Base-by-base conservation (phyloP, 768 basidiomycete species). In the Fomitopsis serialis region DNA sequence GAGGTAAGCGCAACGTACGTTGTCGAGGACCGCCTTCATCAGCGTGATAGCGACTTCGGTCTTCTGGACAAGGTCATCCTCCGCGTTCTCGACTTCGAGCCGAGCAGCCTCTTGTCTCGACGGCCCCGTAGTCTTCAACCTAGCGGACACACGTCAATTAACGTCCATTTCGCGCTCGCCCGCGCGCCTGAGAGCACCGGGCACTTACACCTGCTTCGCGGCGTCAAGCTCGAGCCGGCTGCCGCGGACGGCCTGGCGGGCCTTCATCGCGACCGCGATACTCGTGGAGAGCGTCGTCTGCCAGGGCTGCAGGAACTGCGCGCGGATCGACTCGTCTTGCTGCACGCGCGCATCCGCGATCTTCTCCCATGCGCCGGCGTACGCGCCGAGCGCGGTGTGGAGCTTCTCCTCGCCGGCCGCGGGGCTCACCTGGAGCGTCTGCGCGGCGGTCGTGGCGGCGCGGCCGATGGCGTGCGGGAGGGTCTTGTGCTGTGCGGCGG, bases 11-110 rank as follows among this genome's bases (percentile, higher is more conserved):
- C 11, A 8, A 76, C 89, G 51, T 58, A 97, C 95, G 71, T 98
- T 98, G 63, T 98, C 96, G 36, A 99, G 78, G 15, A 98, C 96
- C n/a, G 91, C 88, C 77, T 96, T 96, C 94, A 97, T 96, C 42
- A 93, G 79, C 2, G 89, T 90, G 62, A 97, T 97, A 1, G 95
- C 96, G 27, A 95, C 89, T 69, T 99, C 97, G 22, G 97, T 99
- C 77, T 92, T 93, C 68, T 95, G 94, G 5, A 98, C 97, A 29
- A 98, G 81, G 69, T 95, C 92, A 67, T 99, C 97, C 62, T 93
- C 90, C 9, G 90, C 89, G 57, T 92, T 92, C 79, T 93, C 90
- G 10, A 92, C 89, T 60, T 95, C 92, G 21, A 97, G 82, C 45
- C 90, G 77, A 3, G 93, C 90, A 49, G 97, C 93, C 66, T 98